These are phyloP conservation scores for Chamaecrista fasciculata DNA, from an alignment of 306 rosid genomes.

Conservation along the genomic window DNA sequence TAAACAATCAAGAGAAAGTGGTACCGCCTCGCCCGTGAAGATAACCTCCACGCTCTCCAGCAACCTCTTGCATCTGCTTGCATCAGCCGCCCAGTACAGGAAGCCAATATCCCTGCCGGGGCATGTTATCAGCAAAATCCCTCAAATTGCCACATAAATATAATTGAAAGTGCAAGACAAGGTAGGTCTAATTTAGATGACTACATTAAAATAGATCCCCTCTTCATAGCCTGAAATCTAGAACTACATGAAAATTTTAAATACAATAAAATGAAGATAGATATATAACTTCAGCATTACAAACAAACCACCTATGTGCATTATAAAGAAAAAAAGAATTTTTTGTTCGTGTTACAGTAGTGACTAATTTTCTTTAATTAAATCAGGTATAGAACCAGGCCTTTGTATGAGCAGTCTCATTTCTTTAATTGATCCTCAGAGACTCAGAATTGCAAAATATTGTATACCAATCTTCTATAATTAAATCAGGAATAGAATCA, in stretches of 20 bases:
- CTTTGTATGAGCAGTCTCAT: no score
- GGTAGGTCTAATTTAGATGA: not conserved
- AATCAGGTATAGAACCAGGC: no score
- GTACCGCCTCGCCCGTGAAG: constrained; percentile 99
- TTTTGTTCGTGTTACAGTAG: not conserved
- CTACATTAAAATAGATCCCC: not conserved
- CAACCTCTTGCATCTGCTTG: constrained; percentile 99
- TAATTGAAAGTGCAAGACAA: constrained; percentile 7
- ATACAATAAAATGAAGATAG: not conserved
- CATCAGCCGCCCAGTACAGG: constrained; percentile 66
- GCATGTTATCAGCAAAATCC: constrained; percentile 88
- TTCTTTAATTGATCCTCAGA: not conserved
- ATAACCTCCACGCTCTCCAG: constrained; percentile 99
- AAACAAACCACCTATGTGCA: not conserved
- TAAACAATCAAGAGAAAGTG: constrained; percentile 24
- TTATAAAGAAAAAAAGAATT: not conserved
- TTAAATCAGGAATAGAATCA: not conserved
- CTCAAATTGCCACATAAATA: constrained; percentile 30
- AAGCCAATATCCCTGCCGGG: constrained; percentile 99
- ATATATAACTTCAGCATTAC: not conserved
- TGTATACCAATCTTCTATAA: not conserved
- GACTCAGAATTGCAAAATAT: not conserved
- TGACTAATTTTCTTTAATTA: no score
- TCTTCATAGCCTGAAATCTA: constrained; percentile 3
- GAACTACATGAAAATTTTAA: not conserved